Percentiles rank a stretch among this genome's conserved stretches.
phyloP scores from a whole-genome alignment of 2,329 filamentous ascomycete genomes.

The Xylariaceae sp. region DNA sequence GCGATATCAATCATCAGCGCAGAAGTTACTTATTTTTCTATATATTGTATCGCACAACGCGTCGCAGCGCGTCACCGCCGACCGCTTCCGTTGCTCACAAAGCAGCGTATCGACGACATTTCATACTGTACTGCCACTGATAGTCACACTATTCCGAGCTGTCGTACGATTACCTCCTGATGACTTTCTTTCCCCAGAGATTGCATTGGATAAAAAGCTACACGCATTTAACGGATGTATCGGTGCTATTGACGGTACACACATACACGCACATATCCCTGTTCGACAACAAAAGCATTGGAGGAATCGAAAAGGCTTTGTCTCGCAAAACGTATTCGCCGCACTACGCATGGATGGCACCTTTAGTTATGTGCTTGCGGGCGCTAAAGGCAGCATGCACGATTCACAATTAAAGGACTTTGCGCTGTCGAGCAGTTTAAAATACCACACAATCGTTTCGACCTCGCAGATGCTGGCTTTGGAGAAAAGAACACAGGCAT shows the following conservation, averaged over 20 bases:
- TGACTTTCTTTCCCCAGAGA: neutral
- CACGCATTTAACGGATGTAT: neutral
- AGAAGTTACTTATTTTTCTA: neutral
- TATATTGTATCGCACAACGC: neutral
- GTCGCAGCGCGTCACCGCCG: neutral
- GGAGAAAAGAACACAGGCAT: neutral
- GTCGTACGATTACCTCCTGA: neutral
- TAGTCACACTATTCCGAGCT: neutral
- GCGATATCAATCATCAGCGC: neutral
- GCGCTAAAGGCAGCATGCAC: neutral
- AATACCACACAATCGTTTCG: neutral
- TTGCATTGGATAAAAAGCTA: neutral
- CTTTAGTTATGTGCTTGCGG: neutral
- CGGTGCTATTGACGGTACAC: neutral
- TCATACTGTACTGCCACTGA: neutral
- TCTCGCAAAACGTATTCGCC: neutral
- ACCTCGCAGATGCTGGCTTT: neutral
- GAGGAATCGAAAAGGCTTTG: neutral
- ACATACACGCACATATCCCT: neutral
- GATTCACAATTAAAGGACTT: neutral
- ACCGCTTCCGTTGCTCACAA: neutral
- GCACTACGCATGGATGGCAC: neutral
- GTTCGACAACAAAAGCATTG: neutral
- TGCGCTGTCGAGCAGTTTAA: neutral
- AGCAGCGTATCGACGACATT: neutral